phyloP scores from a whole-genome alignment of 306 rosid species.

The Cicer pinnatifidum region DNA sequence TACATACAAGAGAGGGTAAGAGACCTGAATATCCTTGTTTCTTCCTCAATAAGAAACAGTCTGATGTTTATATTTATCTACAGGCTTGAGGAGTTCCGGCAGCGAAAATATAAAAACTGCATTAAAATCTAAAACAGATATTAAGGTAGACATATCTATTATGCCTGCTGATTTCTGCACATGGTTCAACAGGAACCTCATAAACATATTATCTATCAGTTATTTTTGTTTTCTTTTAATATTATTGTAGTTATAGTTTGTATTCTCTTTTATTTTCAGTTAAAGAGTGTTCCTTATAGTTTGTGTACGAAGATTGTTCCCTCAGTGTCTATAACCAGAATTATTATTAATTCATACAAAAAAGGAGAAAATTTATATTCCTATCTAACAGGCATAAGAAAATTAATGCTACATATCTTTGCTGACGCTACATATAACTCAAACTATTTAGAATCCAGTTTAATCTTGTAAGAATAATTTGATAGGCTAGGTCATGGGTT shows the following conservation, averaged over 20 bases:
- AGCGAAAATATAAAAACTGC: conserved; percentile 64
- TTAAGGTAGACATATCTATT: conserved; percentile 50
- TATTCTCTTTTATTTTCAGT: conserved; percentile 10
- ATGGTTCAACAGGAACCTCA: conserved; percentile 37
- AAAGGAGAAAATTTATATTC: neutral
- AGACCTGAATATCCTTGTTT: conserved; percentile 52
- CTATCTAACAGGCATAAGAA: conserved; percentile 2
- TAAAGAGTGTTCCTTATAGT: conserved; percentile 6
- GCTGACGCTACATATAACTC: conserved; percentile 33
- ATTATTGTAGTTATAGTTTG: neutral
- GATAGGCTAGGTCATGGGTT: neutral
- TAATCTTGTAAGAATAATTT: conserved; percentile 38
- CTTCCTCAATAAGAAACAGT: conserved; percentile 41
- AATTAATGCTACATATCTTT: conserved; percentile 32
- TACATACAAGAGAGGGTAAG: conserved; percentile 12
- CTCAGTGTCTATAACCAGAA: neutral
- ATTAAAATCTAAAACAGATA: conserved; percentile 59
- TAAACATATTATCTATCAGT: neutral
- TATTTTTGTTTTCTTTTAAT: neutral
- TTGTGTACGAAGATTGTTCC: conserved; percentile 5
- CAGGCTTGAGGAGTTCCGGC: conserved; percentile 17
- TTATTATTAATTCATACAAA: conserved; percentile 25
- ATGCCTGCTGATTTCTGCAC: conserved; percentile 15
- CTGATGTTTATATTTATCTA: conserved; percentile 34
- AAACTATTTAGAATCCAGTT: conserved; percentile 20